Evolutionary conservation across 2,329 filamentous ascomycete species (phyloP), one percentile per base, ranked within the genome.

Genomic region (Dryadomyces quercus-mongolicae): DNA sequence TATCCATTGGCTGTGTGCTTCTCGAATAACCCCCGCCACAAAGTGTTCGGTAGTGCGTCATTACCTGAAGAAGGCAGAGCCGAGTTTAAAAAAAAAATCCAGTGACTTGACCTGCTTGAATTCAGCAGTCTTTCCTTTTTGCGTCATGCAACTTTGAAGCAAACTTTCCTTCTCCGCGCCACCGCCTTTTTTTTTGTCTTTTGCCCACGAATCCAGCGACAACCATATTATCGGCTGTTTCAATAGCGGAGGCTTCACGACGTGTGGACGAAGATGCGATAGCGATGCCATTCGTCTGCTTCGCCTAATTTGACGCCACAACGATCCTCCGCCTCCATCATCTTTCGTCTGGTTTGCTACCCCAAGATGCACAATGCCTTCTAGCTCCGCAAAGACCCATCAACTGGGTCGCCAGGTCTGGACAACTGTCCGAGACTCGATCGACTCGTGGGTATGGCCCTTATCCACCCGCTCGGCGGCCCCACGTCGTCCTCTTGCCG

Each of bases 321-420:
- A 18, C 13, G 18, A 50, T 42, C 36, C 31, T 53, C 49, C n/a
- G 46, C 40, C n/a, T 13, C 9, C 21, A 13, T 48, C 20, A 43
- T n/a, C n/a, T 36, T 18, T 49, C 18, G 12, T 48, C 51, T 49
- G 31, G 13, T 21, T 34, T 49, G 12, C 34, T 21, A 4, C 21
- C 15, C 34, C 18, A 57, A 51, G 34, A 60, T 60, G 59, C 57
- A 51, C 60, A 58, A 68, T 68, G 66, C 60, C 64, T 56, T 63
- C 64, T 63, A 67, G 64, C 58, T 59, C 62, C 42, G 58, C 64
- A 43, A 63, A 62, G 60, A 64, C 65, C 63, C 65, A 60, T 58
- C 59, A 65, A 60, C 62, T 68, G 62, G 65, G 66, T 60, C 66
- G 66, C 55, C 64, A 63, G 49, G 55, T 68, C 54, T 67, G 64